Conservation (phyloP, 208 protist species). For the Leishmania guyanensis region DNA sequence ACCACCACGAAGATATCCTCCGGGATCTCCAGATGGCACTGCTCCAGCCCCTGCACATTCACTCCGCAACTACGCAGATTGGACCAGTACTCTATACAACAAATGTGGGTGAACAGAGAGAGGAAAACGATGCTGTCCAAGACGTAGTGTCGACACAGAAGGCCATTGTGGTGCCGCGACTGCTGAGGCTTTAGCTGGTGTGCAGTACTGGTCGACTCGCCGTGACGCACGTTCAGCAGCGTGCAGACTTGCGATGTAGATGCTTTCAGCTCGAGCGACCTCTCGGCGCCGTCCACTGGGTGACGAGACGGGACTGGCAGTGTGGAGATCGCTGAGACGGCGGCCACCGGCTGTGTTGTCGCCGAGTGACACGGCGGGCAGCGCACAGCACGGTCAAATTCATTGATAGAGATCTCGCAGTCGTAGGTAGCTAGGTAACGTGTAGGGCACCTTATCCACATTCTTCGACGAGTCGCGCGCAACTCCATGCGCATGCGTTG, state of each 20-base stretch:
- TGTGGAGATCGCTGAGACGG: neutral
- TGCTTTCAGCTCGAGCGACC: neutral
- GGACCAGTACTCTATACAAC: slow-evolving; percentile 38
- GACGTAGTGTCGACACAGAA: slow-evolving; percentile 38
- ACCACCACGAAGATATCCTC: slow-evolving; percentile 29
- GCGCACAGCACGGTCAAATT: neutral
- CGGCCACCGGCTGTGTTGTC: neutral
- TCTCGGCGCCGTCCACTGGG: no score
- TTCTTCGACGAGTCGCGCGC: slow-evolving; percentile 18
- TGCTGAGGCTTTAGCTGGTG: neutral
- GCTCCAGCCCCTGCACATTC: slow-evolving; percentile 33
- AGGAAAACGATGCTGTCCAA: slow-evolving; percentile 49
- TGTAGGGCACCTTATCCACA: slow-evolving; percentile 12
- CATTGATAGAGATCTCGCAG: neutral
- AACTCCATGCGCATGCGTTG: slow-evolving; percentile 26
- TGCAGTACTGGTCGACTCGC: neutral
- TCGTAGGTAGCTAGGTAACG: slow-evolving; percentile 9
- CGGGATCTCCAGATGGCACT: slow-evolving; percentile 21
- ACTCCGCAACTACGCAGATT: slow-evolving; percentile 27
- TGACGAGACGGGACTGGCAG: neutral
- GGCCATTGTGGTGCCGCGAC: neutral
- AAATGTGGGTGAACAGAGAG: slow-evolving; percentile 38
- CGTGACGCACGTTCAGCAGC: slow-evolving; percentile 13
- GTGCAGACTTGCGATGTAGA: neutral
- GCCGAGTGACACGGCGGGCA: neutral